phyloP scores from a whole-genome alignment of 495 filamentous ascomycete species.

The Penicillium riverlandense region DNA sequence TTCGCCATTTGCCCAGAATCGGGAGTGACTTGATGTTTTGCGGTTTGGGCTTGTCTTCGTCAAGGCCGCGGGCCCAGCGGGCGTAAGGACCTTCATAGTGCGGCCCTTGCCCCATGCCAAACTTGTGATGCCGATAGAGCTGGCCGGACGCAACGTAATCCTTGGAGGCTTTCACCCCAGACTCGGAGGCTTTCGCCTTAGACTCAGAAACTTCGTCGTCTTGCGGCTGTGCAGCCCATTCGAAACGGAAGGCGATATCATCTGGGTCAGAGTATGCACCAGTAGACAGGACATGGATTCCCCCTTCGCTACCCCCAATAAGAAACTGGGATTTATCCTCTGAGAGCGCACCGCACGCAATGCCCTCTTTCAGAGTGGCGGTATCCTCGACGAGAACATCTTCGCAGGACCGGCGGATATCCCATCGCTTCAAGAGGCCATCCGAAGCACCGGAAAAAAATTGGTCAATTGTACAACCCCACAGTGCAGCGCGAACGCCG shows the following conservation, averaged over 20 bases:
- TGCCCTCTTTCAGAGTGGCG: slow-evolving; percentile 38
- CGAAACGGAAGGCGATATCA: slow-evolving; percentile 11
- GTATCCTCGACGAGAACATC: slow-evolving; percentile 58
- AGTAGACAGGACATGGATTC: slow-evolving; percentile 58
- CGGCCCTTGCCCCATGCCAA: slow-evolving; percentile 38
- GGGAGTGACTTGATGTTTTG: slow-evolving; percentile 10
- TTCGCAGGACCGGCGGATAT: slow-evolving; percentile 54
- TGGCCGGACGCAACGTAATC: slow-evolving; percentile 28
- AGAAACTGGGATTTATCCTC: slow-evolving; percentile 64
- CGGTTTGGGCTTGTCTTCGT: slow-evolving; percentile 4
- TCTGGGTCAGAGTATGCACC: slow-evolving; percentile 21
- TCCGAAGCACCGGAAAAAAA: slow-evolving; percentile 91
- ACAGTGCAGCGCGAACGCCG: slow-evolving; percentile 73
- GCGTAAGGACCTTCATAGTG: slow-evolving; percentile 40
- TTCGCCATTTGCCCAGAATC: slow-evolving; percentile 13
- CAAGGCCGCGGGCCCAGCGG: slow-evolving; percentile 26
- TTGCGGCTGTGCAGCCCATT: slow-evolving; percentile 2
- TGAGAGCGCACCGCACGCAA: slow-evolving; percentile 62
- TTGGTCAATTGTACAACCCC: slow-evolving; percentile 61
- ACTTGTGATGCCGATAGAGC: slow-evolving; percentile 31
- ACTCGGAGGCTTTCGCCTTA: slow-evolving; percentile 6
- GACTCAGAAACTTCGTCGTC: no score
- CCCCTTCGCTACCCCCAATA: slow-evolving; percentile 69
- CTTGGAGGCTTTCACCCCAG: slow-evolving; percentile 19
- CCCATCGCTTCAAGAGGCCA: slow-evolving; percentile 80